Evolutionary conservation across 805 yeast species (phyloP), one percentile per base, ranked within the genome.

Genomic region (Clavispora santaluciae): DNA sequence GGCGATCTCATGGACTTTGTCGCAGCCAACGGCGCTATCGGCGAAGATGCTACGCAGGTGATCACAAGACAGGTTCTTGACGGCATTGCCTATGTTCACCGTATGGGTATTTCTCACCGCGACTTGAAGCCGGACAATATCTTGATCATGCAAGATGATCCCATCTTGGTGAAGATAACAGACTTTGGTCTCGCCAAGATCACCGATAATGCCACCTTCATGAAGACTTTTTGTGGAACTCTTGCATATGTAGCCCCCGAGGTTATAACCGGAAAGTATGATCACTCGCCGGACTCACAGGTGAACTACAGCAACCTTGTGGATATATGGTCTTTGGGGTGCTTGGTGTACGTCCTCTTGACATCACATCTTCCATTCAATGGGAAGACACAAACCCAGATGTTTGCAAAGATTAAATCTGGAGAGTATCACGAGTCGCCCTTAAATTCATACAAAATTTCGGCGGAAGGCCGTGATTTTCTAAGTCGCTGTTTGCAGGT

Each of bases 1-100:
- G 99, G 99, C 20, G 99, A 93, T 61, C 68, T 93, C 39, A 93
- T 93, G 99, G 99, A 93, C 66, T 90, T 87, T 63, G 95, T 91
- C 2, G 91, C 95, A 1, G 86, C 89, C 2, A 84, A 86, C 61
- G 97, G 97, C 2, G 79, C 91, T 2, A 85, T 93, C 15, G 91
- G 91, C 11, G 99, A 93, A 61, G 89, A 80, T 36, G 93, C 95
- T 3, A 86, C 90, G 7, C 81, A 85, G 50, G 96, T 86, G 45
- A 86, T 93, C 20, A 76, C 95, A 2, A 77, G 78, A 49, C 99
- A 93, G 61, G 81, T 91, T 2, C 63, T 93, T 30, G 77, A 79
- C 44, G 97, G 96, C 0, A 81, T 93, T 5, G 74, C 78, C 33
- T 90, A 93, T 55, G 95, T 93, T 30, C 99, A 93, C 65, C 75